phyloP scores from a whole-genome alignment of 768 basidiomycete genomes.

The Lactarius pseudohatsudake region DNA sequence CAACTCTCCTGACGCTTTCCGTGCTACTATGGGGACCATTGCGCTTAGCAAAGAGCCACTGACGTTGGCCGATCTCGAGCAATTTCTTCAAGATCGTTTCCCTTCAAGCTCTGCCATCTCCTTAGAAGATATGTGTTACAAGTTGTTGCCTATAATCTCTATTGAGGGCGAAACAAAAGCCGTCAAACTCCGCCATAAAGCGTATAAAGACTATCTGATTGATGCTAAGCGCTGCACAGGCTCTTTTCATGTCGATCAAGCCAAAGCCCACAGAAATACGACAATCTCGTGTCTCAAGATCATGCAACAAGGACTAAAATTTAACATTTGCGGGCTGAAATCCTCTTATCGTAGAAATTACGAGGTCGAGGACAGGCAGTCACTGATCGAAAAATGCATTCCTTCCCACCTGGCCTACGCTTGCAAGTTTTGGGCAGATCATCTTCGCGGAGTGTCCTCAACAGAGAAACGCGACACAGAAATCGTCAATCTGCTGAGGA shows the following conservation, averaged over 20 bases:
- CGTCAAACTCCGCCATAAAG: slow-evolving; percentile 23
- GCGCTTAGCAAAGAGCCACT: slow-evolving; percentile 19
- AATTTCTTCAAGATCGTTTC: slow-evolving; percentile 13
- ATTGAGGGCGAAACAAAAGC: slow-evolving; percentile 4
- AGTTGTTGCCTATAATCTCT: slow-evolving; percentile 17
- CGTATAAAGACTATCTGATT: slow-evolving; percentile 21
- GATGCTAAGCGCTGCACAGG: slow-evolving; percentile 18
- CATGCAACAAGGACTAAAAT: slow-evolving; percentile 38
- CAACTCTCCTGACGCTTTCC: slow-evolving; percentile 1
- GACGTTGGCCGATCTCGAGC: slow-evolving; percentile 21
- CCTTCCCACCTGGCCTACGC: slow-evolving; percentile 38
- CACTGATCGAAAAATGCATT: slow-evolving; percentile 32
- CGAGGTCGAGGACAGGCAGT: slow-evolving; percentile 30
- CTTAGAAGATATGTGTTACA: slow-evolving; percentile 16
- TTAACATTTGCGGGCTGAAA: slow-evolving; percentile 43
- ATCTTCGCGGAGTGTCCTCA: slow-evolving; percentile 27
- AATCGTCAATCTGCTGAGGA: slow-evolving; percentile 27
- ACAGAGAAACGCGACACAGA: slow-evolving; percentile 22
- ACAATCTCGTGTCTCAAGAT: slow-evolving; percentile 34
- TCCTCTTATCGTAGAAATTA: slow-evolving; percentile 37
- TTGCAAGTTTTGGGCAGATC: slow-evolving; percentile 41
- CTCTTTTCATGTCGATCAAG: slow-evolving; percentile 15
- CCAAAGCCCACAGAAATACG: slow-evolving; percentile 26
- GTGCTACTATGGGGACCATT: slow-evolving; percentile 15
- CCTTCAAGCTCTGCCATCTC: background rate